Conservation (phyloP, 345 rosid genomes). For the Moricandia moricandioides region DNA sequence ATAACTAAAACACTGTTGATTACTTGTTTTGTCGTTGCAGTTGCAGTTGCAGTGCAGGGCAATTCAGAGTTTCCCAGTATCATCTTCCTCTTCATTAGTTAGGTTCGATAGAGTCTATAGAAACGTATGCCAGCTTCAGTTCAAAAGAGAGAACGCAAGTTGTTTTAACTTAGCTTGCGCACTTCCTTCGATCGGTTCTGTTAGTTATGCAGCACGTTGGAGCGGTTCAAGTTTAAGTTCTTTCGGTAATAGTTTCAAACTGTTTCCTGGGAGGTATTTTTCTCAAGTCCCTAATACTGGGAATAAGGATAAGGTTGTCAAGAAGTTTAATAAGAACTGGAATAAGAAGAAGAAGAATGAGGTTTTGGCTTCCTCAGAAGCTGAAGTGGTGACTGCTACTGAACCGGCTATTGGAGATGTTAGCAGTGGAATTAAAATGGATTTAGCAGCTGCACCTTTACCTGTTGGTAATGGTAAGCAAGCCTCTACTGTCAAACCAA, state of each 20-base stretch:
- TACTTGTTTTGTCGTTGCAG: constrained; percentile 26
- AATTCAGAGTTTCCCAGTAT: constrained; percentile 30
- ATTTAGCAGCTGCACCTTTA: constrained; percentile 31
- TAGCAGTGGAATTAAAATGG: constrained; percentile 21
- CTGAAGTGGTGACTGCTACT: constrained; percentile 28
- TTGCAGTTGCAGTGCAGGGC: constrained; percentile 46
- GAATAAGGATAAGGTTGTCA: constrained; percentile 13
- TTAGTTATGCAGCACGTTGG: constrained; percentile 22
- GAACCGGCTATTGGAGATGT: constrained; percentile 35
- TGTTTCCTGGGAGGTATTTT: constrained; percentile 37
- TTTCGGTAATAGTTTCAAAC: constrained; percentile 24
- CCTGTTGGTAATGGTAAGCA: constrained; percentile 24
- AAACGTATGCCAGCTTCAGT: constrained; percentile 37
- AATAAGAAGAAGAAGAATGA: constrained; percentile 35
- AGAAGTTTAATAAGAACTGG: constrained; percentile 36
- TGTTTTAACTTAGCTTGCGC: constrained; percentile 20
- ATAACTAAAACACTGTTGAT: constrained; percentile 4
- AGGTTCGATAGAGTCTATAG: constrained; percentile 11
- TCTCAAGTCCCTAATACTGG: constrained; percentile 38
- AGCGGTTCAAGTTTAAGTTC: constrained; percentile 29
- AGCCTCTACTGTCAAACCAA: constrained; percentile 36
- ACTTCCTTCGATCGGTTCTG: constrained; percentile 24
- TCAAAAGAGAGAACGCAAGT: constrained; percentile 29
- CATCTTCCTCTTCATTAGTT: constrained; percentile 23
- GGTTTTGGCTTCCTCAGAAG: constrained; percentile 36